These are phyloP conservation scores for Vishniacozyma victoriae DNA, from an alignment of 768 basidiomycete genomes.

Conservation along the genomic window DNA sequence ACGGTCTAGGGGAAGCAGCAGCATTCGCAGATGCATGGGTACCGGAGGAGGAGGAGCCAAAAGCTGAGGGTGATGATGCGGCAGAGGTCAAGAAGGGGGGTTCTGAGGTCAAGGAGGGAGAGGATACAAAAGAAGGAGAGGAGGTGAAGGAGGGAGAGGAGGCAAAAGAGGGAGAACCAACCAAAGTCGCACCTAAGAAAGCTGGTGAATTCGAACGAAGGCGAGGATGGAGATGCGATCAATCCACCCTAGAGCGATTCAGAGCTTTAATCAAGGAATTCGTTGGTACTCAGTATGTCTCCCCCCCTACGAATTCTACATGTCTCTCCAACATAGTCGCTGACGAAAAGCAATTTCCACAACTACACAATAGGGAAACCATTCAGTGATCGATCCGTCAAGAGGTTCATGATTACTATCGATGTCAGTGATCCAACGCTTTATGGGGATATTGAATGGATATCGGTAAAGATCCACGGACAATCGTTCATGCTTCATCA, in stretches of 20 bases:
- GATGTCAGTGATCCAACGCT: slow-evolving; percentile 83
- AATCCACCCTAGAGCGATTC: slow-evolving; percentile 56
- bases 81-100: slow-evolving; percentile 9
- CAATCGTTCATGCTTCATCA: slow-evolving; percentile 99
- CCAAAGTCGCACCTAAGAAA: slow-evolving; percentile 3
- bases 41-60: slow-evolving; percentile 51
- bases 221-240: slow-evolving; percentile 59
- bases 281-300: slow-evolving; percentile 65
- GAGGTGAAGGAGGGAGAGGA: slow-evolving; percentile 1
- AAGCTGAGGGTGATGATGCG: slow-evolving; percentile 56
- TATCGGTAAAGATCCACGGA: slow-evolving; percentile 85
- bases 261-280: slow-evolving; percentile 60
- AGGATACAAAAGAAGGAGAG: not conserved
- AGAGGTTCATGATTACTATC: slow-evolving; percentile 80
- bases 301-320: no score
- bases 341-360: slow-evolving; percentile 68
- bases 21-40: slow-evolving; percentile 49
- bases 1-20: slow-evolving; percentile 45
- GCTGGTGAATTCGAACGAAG: slow-evolving; percentile 40
- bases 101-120: not conserved
- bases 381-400: slow-evolving; percentile 71
- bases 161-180: not conserved
- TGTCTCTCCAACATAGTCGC: not conserved
- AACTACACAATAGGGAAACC: slow-evolving; percentile 91
- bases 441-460: slow-evolving; percentile 88